Evolutionary conservation across 2,329 filamentous ascomycete species (phyloP).

Genomic region (Fusarium sambucinum): DNA sequence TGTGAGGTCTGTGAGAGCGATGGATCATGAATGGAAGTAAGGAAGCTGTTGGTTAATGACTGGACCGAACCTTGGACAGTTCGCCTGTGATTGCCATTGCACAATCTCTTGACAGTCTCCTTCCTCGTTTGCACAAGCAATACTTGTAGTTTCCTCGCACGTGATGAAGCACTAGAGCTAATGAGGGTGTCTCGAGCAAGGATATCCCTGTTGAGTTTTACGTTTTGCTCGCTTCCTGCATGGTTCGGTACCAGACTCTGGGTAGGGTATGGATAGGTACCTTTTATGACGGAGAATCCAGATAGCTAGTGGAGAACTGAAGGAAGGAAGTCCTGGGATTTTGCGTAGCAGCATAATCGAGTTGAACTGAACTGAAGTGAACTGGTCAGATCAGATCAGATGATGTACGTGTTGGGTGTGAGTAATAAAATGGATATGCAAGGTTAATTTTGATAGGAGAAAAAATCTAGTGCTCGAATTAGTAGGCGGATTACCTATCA

Average conservation of each 20-base stretch:
- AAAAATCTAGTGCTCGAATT: neutral
- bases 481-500: neutral
- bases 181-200: slow-evolving; percentile 18
- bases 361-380: neutral
- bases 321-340: slow-evolving; percentile 15
- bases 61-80: slow-evolving; percentile 3
- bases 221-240: slow-evolving; percentile 37
- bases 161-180: slow-evolving; percentile 36
- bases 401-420: slow-evolving; percentile 1
- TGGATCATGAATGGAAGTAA: slow-evolving; percentile 4
- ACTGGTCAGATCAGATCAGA: slow-evolving; percentile 11
- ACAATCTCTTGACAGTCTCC: slow-evolving; percentile 16
- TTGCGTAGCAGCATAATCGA: slow-evolving; percentile 15
- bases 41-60: slow-evolving; percentile 8
- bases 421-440: slow-evolving; percentile 1
- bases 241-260: slow-evolving; percentile 40
- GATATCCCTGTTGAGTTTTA: slow-evolving; percentile 34
- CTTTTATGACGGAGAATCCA: slow-evolving; percentile 28
- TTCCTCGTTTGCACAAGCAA: slow-evolving; percentile 35
- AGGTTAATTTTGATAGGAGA: neutral
- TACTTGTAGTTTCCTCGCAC: slow-evolving; percentile 34
- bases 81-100: slow-evolving; percentile 1
- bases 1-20: neutral
- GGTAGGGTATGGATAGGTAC: slow-evolving; percentile 24
- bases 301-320: slow-evolving; percentile 13